Evolutionary conservation across 169 alveolate species (phyloP).

Genomic region (Cryptosporidium muris): DNA sequence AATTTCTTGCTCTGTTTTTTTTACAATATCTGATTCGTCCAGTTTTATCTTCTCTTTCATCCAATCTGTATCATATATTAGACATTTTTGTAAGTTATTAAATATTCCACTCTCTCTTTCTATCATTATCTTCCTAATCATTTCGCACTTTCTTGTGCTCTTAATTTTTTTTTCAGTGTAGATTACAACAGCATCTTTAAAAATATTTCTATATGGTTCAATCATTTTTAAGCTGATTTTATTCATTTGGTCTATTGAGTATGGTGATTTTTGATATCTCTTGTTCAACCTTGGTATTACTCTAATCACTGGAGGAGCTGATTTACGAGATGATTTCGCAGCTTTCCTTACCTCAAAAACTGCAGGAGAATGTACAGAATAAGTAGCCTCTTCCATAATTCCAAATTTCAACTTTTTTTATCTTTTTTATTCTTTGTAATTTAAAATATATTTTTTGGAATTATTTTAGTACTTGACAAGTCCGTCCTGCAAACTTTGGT

Average conservation of each 20-base stretch:
- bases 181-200: constrained; percentile 18
- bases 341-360: constrained; percentile 20
- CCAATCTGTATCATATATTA: constrained; percentile 63
- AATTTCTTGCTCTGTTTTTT: constrained; percentile 18
- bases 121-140: constrained; percentile 21
- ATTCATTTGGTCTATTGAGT: constrained; percentile 36
- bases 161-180: constrained; percentile 66
- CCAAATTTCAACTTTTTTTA: background rate
- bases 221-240: constrained; percentile 30
- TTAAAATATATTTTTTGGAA: too few relatives aligned
- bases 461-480: too few relatives aligned
- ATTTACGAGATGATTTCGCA: constrained; percentile 29
- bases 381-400: constrained; percentile 30
- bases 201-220: constrained; percentile 38
- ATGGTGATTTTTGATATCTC: constrained; percentile 52
- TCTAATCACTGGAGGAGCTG: constrained; percentile 67
- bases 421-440: too few relatives aligned
- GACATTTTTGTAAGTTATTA: constrained; percentile 39
- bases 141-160: constrained; percentile 54
- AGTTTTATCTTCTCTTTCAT: constrained; percentile 21
- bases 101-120: constrained; percentile 33
- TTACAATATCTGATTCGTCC: constrained; percentile 14
- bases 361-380: constrained; percentile 53
- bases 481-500: too few relatives aligned
- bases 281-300: constrained; percentile 53